phyloP scores from a whole-genome alignment of 73 alveolate species.

The Paramecium primaurelia region DNA sequence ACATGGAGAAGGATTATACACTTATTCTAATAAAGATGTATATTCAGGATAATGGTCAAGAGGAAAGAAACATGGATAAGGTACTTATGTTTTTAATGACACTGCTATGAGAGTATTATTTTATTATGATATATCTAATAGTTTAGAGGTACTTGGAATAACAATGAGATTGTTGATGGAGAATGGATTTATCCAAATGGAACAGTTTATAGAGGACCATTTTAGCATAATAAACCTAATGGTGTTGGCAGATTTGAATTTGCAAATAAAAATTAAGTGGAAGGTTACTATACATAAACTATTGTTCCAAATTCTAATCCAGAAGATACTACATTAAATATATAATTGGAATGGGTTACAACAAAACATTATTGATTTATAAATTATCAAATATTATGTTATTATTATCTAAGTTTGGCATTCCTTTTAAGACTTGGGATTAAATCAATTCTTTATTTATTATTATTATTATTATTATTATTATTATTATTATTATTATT shows the following conservation, averaged over 20 bases:
- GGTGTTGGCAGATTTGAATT: constrained; percentile 91
- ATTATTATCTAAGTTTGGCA: background rate
- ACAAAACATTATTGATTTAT: background rate
- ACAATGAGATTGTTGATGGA: constrained; percentile 66
- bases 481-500: background rate
- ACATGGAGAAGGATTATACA: constrained; percentile 93
- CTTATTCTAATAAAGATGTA: constrained; percentile 82
- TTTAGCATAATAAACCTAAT: constrained; percentile 87
- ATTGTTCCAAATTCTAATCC: constrained; percentile 49
- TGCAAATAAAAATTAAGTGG: constrained; percentile 82
- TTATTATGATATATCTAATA: background rate
- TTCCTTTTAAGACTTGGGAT: constrained; percentile 21
- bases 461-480: background rate
- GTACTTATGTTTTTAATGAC: constrained; percentile 59
- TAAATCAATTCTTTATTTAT: background rate
- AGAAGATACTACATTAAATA: constrained; percentile 29
- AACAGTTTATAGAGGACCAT: constrained; percentile 88
- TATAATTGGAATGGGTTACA: constrained; percentile 41
- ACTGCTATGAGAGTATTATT: constrained; percentile 32
- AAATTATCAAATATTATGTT: background rate
- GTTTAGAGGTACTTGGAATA: constrained; percentile 22
- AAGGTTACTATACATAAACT: constrained; percentile 81
- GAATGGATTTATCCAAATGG: constrained; percentile 93
- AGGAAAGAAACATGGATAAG: constrained; percentile 63
- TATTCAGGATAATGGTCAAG: constrained; percentile 90